Base-by-base conservation (phyloP, 2,329 filamentous ascomycete genomes). In the Fusarium nisikadoi region DNA sequence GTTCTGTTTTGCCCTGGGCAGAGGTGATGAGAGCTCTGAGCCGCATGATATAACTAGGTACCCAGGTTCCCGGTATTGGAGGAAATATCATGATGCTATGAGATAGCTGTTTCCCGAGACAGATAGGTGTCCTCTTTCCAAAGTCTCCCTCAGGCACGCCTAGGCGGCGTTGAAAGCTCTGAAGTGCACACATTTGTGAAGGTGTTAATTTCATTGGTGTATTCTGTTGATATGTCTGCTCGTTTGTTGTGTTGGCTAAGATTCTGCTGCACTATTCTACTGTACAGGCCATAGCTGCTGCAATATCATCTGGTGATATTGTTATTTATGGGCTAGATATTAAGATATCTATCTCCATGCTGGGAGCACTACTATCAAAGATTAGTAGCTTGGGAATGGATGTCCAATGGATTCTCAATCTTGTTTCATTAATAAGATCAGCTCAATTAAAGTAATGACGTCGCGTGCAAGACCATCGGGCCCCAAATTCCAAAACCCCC, bases 371-470 rank as follows among this genome's bases (percentile, higher is more conserved):
- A 19, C 29, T 13, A 35, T 31, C 12, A 56, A 36, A 36, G 29
- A n/a, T 25, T 25, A 25, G 23, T 49, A 49, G 29, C 46, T 33
- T 31, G 27, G 14, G 16, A 31, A 31, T 31, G 27, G 27, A 45
- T 13, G 36, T 19, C 36, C 19, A 41, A 41, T 31, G 14, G 20
- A 23, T 31, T 20, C 20, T 23, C 29, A 23, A 14, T 19, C 17
- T 25, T 35, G 29, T 25, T 35, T 12, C 23, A 49, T 49, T 49
- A 33, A 49, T 50, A 27, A 55, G 39, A 33, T 31, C 36, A 39
- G 33, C 33, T 59, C 36, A 54, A 70, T 66, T 31, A 33, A 13
- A 49, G 33, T 25, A 59, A 72, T 71, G 70, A 72, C 65, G 57
- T 71, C 61, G 69, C 33, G 36, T 14, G 23, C 25, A 25, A 43